phyloP scores from a whole-genome alignment of 176 grass and related monocot species.

The Avena sativa region DNA sequence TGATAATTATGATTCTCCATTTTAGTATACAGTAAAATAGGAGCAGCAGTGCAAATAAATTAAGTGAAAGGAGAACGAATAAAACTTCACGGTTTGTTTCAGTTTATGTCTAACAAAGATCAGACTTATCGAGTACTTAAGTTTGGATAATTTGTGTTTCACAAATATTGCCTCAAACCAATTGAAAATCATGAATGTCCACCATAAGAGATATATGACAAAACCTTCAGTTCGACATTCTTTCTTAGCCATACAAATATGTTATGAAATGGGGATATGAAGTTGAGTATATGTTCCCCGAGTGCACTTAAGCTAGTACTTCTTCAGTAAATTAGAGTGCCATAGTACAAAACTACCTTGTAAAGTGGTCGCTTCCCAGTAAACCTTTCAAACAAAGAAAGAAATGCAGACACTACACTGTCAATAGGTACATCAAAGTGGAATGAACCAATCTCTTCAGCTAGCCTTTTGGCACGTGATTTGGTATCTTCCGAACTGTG shows the following conservation, averaged over 20 bases:
- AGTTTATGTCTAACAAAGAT: slow-evolving; percentile 1
- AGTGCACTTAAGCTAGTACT: slow-evolving; percentile 6
- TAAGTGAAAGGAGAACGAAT: not conserved
- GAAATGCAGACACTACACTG: slow-evolving; percentile 80
- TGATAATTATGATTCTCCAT: slow-evolving; percentile 20
- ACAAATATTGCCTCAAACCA: slow-evolving; percentile 14
- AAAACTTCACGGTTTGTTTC: not conserved
- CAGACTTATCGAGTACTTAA: not conserved
- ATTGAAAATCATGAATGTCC: not conserved
- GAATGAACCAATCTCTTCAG: slow-evolving; percentile 87
- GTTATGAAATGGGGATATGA: slow-evolving; percentile 18
- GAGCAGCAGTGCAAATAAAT: not conserved
- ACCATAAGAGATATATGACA: not conserved
- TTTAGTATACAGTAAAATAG: not conserved
- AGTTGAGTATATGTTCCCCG: not conserved
- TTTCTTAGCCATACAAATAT: slow-evolving; percentile 15
- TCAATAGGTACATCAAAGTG: slow-evolving; percentile 89
- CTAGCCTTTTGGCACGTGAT: slow-evolving; percentile 84
- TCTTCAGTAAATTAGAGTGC: slow-evolving; percentile 30
- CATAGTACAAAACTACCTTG: slow-evolving; percentile 57
- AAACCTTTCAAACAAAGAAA: slow-evolving; percentile 86
- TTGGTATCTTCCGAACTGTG: slow-evolving; percentile 86
- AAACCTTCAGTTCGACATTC: not conserved
- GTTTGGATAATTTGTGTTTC: slow-evolving; percentile 5
- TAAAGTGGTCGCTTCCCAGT: slow-evolving; percentile 76